These are phyloP conservation scores for Pisolithus thermaeus DNA, from an alignment of 1,284 basidiomycete species.

Conservation along the genomic window DNA sequence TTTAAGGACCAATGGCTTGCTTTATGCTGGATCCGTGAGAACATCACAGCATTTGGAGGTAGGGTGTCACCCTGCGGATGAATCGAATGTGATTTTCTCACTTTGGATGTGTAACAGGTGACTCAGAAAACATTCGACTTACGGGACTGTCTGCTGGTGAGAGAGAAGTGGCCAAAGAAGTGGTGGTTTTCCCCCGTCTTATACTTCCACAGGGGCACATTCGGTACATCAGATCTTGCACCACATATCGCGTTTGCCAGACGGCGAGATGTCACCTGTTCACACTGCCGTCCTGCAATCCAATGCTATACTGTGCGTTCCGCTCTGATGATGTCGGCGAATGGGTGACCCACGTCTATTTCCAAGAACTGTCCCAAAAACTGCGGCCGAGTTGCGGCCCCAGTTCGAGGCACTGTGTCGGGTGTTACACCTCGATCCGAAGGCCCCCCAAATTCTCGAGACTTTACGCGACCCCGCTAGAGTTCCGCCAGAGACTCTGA, in stretches of 20 bases:
- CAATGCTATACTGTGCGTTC: conserved; percentile 61
- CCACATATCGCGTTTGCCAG: conserved; percentile 58
- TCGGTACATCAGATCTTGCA: conserved; percentile 72
- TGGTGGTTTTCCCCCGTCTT: not conserved
- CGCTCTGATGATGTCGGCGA: not conserved
- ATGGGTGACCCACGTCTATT: conserved; percentile 8
- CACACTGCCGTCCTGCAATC: conserved; percentile 62
- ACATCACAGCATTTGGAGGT: conserved; percentile 26
- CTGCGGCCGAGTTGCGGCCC: conserved; percentile 47
- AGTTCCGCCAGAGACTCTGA: conserved; percentile 45
- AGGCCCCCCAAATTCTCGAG: conserved; percentile 39
- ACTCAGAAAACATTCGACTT: conserved; percentile 54
- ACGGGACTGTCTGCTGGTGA: conserved; percentile 66
- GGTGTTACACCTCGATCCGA: conserved; percentile 50
- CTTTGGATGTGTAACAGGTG: conserved; percentile 54
- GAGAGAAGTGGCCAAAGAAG: conserved; percentile 2
- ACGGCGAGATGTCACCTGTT: conserved; percentile 55
- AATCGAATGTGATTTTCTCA: conserved; percentile 35
- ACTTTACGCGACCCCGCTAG: conserved; percentile 44
- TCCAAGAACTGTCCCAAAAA: conserved; percentile 46
- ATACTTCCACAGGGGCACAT: conserved; percentile 50
- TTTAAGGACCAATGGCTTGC: conserved; percentile 60
- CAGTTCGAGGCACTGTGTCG: conserved; percentile 60
- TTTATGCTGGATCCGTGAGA: conserved; percentile 22
- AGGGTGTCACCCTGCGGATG: conserved; percentile 26